Conservation (phyloP, 305 asterid genomes). For the Ilex paraguariensis region DNA sequence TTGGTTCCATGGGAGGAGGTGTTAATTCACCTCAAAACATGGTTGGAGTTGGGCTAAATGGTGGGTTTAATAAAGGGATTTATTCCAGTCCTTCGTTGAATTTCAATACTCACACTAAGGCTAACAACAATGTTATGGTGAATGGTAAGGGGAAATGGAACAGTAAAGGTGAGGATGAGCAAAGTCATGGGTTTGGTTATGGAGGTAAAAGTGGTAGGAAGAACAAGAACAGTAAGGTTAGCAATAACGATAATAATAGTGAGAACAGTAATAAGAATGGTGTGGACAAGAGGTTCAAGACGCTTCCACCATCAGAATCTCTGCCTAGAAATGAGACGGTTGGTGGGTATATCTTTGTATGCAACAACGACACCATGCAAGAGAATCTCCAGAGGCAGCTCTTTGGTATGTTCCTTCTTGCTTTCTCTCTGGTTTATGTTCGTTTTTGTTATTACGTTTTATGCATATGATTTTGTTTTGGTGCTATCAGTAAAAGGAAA, state of each 20-base stretch:
- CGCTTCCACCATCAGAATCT: constrained; percentile 88
- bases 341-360: constrained; percentile 95
- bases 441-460: neutral
- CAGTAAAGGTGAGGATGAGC: constrained; percentile 30
- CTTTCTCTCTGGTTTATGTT: neutral
- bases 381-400: constrained; percentile 95
- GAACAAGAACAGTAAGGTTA: constrained; percentile 35
- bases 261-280: constrained; percentile 28
- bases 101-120: constrained; percentile 43
- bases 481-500: too few species aligned
- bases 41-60: constrained; percentile 51
- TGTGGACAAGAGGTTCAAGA: constrained; percentile 89
- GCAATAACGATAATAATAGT: constrained; percentile 34
- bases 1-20: neutral
- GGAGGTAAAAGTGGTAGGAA: constrained; percentile 64
- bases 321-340: constrained; percentile 90
- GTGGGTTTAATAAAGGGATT: constrained; percentile 88
- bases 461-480: neutral
- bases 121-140: constrained; percentile 37
- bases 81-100: constrained; percentile 45
- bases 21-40: neutral
- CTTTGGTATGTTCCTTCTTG: constrained; percentile 50
- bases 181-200: constrained; percentile 17
- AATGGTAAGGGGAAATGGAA: constrained; percentile 40
- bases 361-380: constrained; percentile 97